Evolutionary conservation across 164 flowering plant species (phyloP), one percentile per base, ranked within the genome.

Genomic region (Warburgia ugandensis): DNA sequence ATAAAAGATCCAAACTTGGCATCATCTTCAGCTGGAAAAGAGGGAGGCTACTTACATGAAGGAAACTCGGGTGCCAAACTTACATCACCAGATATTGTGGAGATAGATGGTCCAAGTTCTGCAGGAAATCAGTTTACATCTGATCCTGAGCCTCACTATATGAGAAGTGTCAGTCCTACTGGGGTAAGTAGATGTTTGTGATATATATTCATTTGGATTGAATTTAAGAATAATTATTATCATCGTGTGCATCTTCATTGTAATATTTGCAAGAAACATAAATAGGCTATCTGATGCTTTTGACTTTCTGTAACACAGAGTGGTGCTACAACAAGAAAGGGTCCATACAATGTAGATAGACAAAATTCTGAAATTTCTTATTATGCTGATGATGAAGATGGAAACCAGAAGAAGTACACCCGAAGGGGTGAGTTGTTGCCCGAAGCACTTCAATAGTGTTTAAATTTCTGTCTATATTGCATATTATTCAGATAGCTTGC

Each of bases 361-460:
- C 95, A 86, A 59, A 79, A 76, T 64, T 84, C 99, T 17, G 97
- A 86, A 64, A 64, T 76, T n/a, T 78, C 77, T 48, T 89, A 94
- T 72, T 86, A 74, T 70, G 96, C 92, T 0, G 99, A 94, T 62
- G 97, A 94, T 73, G 99, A 94, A 70, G 99, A 94, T 67, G 88
- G 74, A 50, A 78, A 73, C 48, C 71, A 52, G 54, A 86, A 78
- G 50, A 94, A 94, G 64, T 94, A 94, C 66, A 42, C 65, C 27
- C 66, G 83, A 55, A 79, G 99, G 47, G 99, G 99, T 80, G 45
- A 76, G 77, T 21, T 50, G 4, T 28, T 29, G 20, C 0, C 4
- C n/a, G n/a, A n/a, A n/a, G n/a, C n/a, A n/a, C n/a, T n/a, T n/a
- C n/a, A n/a, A n/a, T n/a, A n/a, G n/a, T n/a, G n/a, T n/a, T n/a